Evolutionary conservation across 495 filamentous ascomycete genomes (phyloP).

Genomic region (Podospora fimiseda): DNA sequence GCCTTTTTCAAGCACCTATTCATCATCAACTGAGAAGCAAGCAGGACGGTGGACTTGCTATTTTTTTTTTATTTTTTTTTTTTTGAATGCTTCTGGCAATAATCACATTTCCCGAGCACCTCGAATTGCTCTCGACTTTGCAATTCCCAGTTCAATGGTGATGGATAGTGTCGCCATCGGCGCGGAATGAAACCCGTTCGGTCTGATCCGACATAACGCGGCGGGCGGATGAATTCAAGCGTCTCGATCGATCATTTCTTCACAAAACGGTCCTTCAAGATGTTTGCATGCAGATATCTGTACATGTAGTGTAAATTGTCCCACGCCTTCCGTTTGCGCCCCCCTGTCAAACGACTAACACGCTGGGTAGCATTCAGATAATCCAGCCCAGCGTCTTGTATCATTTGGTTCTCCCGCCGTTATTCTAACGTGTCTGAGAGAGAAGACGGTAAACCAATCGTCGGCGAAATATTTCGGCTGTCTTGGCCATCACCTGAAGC

Average conservation of each 20-base stretch:
- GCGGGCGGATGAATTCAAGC: neutral
- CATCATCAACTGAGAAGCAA: too few relatives aligned
- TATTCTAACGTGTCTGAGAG: slow-evolving; percentile 4
- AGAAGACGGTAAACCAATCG: slow-evolving; percentile 16
- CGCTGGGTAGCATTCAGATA: neutral
- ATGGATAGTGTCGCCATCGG: too few relatives aligned
- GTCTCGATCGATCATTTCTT: too few relatives aligned
- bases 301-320: too few relatives aligned
- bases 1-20: too few relatives aligned
- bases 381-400: slow-evolving; percentile 3
- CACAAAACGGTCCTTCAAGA: neutral
- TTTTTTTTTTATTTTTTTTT: too few relatives aligned
- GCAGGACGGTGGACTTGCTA: too few relatives aligned
- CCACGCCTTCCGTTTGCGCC: slow-evolving; percentile 5
- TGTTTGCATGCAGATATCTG: too few relatives aligned
- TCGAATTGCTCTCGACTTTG: too few relatives aligned
- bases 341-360: neutral
- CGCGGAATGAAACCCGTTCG: neutral
- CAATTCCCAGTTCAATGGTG: neutral
- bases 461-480: slow-evolving; percentile 18
- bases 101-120: neutral
- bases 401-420: slow-evolving; percentile 1
- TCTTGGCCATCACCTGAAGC: slow-evolving; percentile 10
- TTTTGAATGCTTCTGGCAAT: neutral
- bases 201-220: neutral